Conservation (phyloP, 805 yeast species). For the Kodamaea neixiangensis region DNA sequence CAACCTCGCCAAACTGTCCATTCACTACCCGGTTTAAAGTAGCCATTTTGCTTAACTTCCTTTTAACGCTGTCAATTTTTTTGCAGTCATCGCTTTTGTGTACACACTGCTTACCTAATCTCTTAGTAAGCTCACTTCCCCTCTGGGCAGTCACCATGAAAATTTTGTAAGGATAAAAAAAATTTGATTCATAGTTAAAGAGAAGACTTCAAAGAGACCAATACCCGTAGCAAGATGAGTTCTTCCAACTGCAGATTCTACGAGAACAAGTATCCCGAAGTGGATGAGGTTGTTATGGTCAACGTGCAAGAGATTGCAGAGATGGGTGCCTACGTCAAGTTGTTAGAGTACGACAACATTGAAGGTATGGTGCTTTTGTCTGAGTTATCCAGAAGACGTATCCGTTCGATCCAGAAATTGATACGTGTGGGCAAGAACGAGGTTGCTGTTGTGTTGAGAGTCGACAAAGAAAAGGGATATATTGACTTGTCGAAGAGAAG, state of each 20-base stretch:
- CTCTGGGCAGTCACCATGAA: neutral
- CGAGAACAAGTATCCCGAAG: constrained; percentile 98
- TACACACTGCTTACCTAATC: constrained; percentile 1
- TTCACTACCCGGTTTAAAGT: constrained; percentile 2
- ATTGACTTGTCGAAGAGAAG: constrained; percentile 97
- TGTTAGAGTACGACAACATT: constrained; percentile 94
- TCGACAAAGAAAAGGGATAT: constrained; percentile 97
- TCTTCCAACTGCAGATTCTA: constrained; percentile 92
- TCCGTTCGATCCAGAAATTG: constrained; percentile 94
- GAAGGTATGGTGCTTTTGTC: constrained; percentile 98
- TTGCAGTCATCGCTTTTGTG: constrained; percentile 1
- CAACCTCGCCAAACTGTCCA: neutral
- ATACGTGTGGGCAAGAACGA: constrained; percentile 98
- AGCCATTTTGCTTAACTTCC: neutral
- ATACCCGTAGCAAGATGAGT: constrained; percentile 53
- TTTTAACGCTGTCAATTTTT: neutral
- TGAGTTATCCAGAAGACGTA: constrained; percentile 97
- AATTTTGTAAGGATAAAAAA: constrained; percentile 3
- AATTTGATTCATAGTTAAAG: constrained; percentile 1
- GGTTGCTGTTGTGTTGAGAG: constrained; percentile 96
- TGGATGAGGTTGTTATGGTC: constrained; percentile 98
- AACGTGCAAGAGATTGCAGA: constrained; percentile 98
- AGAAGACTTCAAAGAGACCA: neutral
- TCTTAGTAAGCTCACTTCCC: neutral
- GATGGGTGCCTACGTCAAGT: constrained; percentile 98